Evolutionary conservation across 768 basidiomycete genomes (phyloP), one percentile per base, ranked within the genome.

Genomic region (Boletus subcaerulescens): DNA sequence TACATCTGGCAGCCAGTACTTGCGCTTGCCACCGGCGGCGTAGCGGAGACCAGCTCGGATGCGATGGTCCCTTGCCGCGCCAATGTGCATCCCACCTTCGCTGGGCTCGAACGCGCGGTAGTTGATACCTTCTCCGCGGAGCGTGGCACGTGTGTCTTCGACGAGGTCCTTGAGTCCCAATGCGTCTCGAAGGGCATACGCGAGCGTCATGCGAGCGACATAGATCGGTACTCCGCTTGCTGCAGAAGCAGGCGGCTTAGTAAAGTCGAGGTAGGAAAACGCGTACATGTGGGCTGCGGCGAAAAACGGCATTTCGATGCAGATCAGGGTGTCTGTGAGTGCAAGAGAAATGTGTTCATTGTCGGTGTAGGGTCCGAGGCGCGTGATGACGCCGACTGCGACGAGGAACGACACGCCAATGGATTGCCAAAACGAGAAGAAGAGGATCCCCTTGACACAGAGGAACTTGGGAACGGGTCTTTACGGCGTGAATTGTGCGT

Each of bases 361-460:
- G 69, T 94, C 90, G 9, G 85, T 90, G 73, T 96, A 95, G 13
- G 91, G 89, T 4, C 94, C 94, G 44, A 97, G 81, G 47, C 78
- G 80, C 35, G 76, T 84, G 68, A 98, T 91, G 47, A 77, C 80
- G 10, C 86, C 81, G 0, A 87, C 78, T 3, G 93, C 89, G 45
- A 95, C 96, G n/a, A 98, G 80, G 63, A 91, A 81, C 31, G 93
- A 94, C 47, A 99, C 82, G 44, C 65, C 82, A 47, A 96, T 81
- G 20, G 89, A 85, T 69, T 99, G 97, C 97, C 97, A 99, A 76
- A 99, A 99, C 2, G 91, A 94, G 72, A 97, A 96, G 79, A 98
- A 98, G 20, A 99, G 79, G 61, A 99, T 93, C 43, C 96, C 96
- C 69, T 99, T 99, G 61, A 99, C 94, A 68, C 94, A 99, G 26